phyloP scores from a whole-genome alignment of 2,329 filamentous ascomycete genomes.

The Leptographium procerum region DNA sequence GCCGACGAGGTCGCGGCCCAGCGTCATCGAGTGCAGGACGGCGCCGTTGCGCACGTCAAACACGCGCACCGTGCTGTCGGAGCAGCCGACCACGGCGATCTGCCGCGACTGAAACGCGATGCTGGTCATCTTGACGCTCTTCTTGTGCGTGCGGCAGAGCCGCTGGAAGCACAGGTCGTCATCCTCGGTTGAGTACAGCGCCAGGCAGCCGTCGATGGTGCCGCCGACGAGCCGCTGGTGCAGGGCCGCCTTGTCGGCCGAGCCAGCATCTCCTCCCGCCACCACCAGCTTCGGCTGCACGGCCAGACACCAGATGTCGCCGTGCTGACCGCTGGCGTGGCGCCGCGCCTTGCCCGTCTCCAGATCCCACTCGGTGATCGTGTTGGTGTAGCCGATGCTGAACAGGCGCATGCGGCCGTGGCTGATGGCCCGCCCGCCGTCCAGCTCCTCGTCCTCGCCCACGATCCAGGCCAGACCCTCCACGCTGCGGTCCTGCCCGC shows the following conservation, averaged over 20 bases:
- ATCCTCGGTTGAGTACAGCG: constrained; percentile 77
- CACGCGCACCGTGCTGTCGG: constrained; percentile 88
- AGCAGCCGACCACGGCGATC: constrained; percentile 78
- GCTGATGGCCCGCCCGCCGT: constrained; percentile 38
- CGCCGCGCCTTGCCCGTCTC: constrained; percentile 64
- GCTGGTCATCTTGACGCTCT: constrained; percentile 81
- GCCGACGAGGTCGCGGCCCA: constrained; percentile 66
- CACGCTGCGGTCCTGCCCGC: constrained; percentile 74
- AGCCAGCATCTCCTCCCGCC: constrained; percentile 10
- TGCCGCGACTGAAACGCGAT: constrained; percentile 80
- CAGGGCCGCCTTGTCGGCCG: background rate
- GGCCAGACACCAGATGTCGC: constrained; percentile 93
- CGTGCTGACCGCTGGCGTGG: constrained; percentile 83
- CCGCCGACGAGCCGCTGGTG: constrained; percentile 62
- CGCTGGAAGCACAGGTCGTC: constrained; percentile 70
- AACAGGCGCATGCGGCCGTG: constrained; percentile 75
- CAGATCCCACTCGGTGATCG: constrained; percentile 91
- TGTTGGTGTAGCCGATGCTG: constrained; percentile 88
- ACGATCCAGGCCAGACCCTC: constrained; percentile 89
- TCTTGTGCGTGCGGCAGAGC: constrained; percentile 54
- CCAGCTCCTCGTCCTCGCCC: constrained; percentile 62
- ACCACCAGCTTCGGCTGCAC: constrained; percentile 55
- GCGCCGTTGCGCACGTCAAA: constrained; percentile 75
- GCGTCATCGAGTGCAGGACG: constrained; percentile 68
- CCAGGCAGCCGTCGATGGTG: constrained; percentile 82